phyloP scores from a whole-genome alignment of 2,329 filamentous ascomycete species.

The Scopulariopsis brevicaulis region DNA sequence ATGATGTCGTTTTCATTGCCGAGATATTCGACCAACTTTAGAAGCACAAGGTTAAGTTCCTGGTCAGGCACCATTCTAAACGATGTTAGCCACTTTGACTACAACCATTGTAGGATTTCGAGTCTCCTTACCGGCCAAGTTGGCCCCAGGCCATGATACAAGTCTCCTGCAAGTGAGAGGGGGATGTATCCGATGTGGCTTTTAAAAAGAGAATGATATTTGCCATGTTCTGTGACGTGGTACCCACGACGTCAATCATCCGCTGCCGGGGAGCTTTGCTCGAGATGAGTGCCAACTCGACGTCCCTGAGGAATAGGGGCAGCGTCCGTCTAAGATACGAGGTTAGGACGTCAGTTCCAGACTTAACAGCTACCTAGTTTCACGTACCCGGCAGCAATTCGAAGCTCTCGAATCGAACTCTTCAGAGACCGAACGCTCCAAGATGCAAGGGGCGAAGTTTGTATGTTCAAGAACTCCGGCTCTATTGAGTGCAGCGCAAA shows the following conservation, averaged over 20 bases:
- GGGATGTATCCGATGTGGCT: slow-evolving; percentile 57
- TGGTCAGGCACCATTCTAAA: slow-evolving; percentile 61
- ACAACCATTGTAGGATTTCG: neutral
- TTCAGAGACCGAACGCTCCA: slow-evolving; percentile 74
- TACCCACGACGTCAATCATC: slow-evolving; percentile 11
- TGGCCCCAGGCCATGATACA: slow-evolving; percentile 80
- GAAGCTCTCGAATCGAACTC: slow-evolving; percentile 75
- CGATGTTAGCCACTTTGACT: neutral
- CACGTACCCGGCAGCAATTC: slow-evolving; percentile 63
- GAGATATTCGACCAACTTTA: slow-evolving; percentile 76
- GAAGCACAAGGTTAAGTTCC: slow-evolving; percentile 75
- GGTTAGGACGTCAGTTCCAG: slow-evolving; percentile 2
- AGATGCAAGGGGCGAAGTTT: slow-evolving; percentile 57
- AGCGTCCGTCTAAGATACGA: slow-evolving; percentile 42
- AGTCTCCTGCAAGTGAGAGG: slow-evolving; percentile 64
- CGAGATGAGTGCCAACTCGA: slow-evolving; percentile 9
- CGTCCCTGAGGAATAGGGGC: slow-evolving; percentile 47
- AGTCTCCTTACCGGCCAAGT: slow-evolving; percentile 51
- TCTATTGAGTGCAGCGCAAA: slow-evolving; percentile 56
- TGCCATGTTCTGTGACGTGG: slow-evolving; percentile 5
- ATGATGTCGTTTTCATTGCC: slow-evolving; percentile 73
- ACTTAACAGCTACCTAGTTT: slow-evolving; percentile 3
- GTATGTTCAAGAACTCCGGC: slow-evolving; percentile 51
- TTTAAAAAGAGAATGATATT: slow-evolving; percentile 61
- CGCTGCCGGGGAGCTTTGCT: neutral